phyloP scores from a whole-genome alignment of 2,329 filamentous ascomycete genomes.

The Graphilbum sp. region DNA sequence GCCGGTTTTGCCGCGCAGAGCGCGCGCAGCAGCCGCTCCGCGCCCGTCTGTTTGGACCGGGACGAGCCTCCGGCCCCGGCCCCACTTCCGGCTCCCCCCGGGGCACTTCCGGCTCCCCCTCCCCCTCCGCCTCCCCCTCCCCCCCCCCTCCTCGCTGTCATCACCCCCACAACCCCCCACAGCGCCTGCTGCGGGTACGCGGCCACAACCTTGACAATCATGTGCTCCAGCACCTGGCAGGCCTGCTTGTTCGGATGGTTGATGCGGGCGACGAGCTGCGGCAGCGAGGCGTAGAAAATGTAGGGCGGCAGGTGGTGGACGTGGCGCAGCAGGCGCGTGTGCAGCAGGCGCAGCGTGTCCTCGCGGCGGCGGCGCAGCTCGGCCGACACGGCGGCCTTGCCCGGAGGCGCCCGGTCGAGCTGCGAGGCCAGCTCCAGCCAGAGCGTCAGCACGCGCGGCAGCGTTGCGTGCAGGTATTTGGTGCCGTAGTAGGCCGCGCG shows the following conservation, averaged over 20 bases:
- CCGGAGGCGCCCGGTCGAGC: constrained; percentile 44
- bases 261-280: constrained; percentile 92
- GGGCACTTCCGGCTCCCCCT: no score
- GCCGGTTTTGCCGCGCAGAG: background rate
- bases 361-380: constrained; percentile 40
- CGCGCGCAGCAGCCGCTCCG: constrained; percentile 37
- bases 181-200: constrained; percentile 81
- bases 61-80: constrained; percentile 1
- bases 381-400: constrained; percentile 33
- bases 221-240: constrained; percentile 57
- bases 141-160: constrained; percentile 30
- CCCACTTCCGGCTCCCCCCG: no score
- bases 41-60: constrained; percentile 41
- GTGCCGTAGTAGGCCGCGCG: constrained; percentile 75
- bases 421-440: constrained; percentile 86
- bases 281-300: constrained; percentile 67
- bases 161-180: constrained; percentile 79
- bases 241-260: constrained; percentile 68
- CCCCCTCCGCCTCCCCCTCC: no score
- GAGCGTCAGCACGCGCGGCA: constrained; percentile 79
- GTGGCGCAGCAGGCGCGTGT: constrained; percentile 67
- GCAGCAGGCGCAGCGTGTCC: constrained; percentile 50
- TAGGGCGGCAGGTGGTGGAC: constrained; percentile 55
- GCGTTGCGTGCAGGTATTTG: constrained; percentile 89
- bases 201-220: constrained; percentile 74